Base-by-base conservation (phyloP, 2,329 filamentous ascomycete genomes). In the Geosmithia morbida region DNA sequence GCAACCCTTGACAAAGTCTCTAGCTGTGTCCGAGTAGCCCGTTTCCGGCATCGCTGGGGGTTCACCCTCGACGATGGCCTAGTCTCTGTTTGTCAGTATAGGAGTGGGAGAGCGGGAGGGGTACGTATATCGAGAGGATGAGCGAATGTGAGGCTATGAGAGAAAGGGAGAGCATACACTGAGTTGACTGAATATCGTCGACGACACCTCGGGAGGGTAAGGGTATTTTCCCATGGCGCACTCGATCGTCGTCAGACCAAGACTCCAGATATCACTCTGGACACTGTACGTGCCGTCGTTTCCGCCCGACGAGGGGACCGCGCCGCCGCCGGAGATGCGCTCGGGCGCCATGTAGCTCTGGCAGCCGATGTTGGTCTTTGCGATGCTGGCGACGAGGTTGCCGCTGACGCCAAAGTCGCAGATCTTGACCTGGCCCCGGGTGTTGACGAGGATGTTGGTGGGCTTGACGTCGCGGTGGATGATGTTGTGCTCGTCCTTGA, bases 311-410 rank as follows among this genome's bases (percentile, higher is more conserved):
- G 81, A 74, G 51, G 83, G 77, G 49, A 85, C 79, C 57, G 88
- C 79, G 19, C 84, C 84, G 48, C 89, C 88, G 45, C 87, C 87
- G 8, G 87, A 87, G 57, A 98, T 98, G 53, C 92, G 74, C 64
- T 98, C 92, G 0, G 92, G 92, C 0, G 92, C 92, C 92, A 98
- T 98, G 67, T 98, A 98, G 60, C 89, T 96, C 66, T 98, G 92
- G 59, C 92, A 98, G 40, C 92, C 92, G 57, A 98, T 98, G 61
- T 98, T 98, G 26, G 92, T 98, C 67, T 94, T 95, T 46, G 92
- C 92, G 57, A 97, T 97, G 68, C 88, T 95, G 20, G 92, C 90
- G 19, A 98, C 92, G 20, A 98, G 69, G 57, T 98, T 98, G 47
- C 92, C 92, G 54, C 86, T 94, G 48, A 98, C 92, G 48, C 92